Conservation (phyloP, 192 early-diverging fungal genomes). For the Chytriomyces sp. region DNA sequence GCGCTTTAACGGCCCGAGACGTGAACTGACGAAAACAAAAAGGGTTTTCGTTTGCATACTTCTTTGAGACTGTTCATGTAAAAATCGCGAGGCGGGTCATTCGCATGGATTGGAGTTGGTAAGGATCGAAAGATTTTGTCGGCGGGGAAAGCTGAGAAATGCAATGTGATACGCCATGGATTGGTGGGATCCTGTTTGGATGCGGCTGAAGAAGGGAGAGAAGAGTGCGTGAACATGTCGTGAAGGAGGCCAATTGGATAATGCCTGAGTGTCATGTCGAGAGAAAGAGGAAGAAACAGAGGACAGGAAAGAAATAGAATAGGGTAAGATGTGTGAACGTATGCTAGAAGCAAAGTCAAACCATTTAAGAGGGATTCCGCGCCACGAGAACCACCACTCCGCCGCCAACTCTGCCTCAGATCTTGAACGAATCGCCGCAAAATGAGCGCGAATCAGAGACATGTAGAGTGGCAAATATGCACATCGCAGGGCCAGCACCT, state of each 20-base stretch:
- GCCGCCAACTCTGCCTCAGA: not conserved
- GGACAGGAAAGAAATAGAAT: not conserved
- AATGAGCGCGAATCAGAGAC: constrained; percentile 7
- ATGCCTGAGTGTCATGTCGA: constrained; percentile 59
- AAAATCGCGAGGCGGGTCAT: constrained; percentile 70
- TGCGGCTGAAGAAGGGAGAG: not conserved
- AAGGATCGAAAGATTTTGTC: constrained; percentile 63
- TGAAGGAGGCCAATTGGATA: constrained; percentile 86
- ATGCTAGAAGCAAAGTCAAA: not conserved
- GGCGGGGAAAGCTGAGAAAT: constrained; percentile 74
- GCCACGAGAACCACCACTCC: constrained; percentile 22
- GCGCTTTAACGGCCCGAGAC: no score
- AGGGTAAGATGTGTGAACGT: not conserved
- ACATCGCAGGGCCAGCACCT: constrained; percentile 22
- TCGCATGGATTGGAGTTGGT: constrained; percentile 42
- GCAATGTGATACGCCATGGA: constrained; percentile 82
- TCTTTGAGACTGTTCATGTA: constrained; percentile 92
- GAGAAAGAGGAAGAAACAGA: not conserved
- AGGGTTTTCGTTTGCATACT: constrained; percentile 33
- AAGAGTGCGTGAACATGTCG: constrained; percentile 58
- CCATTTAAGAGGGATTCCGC: constrained; percentile 35
- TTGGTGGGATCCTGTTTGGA: constrained; percentile 26
- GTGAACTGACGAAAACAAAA: not conserved
- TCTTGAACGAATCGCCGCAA: not conserved
- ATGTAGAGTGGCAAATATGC: constrained; percentile 28